These are phyloP conservation scores for Sequoia sempervirens DNA, from an alignment of 75 land plant genomes.

Conservation along the genomic window DNA sequence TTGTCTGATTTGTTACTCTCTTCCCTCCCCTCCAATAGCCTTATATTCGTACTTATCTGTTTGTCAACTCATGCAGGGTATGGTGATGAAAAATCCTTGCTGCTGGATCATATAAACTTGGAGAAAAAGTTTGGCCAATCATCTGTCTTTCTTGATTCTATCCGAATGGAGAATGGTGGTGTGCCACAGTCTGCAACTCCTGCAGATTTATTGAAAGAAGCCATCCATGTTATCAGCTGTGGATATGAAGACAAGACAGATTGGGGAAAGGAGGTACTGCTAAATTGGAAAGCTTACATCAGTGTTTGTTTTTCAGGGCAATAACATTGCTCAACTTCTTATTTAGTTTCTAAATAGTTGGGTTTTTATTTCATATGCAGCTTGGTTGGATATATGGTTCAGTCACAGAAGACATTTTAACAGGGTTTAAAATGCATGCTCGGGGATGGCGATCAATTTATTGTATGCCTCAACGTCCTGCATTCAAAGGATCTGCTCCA, in stretches of 20 bases:
- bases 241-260: conserved; percentile 35
- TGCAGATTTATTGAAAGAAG: conserved; percentile 24
- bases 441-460: conserved; percentile 35
- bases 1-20: background rate
- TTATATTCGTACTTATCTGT: background rate
- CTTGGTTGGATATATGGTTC: conserved; percentile 52
- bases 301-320: background rate
- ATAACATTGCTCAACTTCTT: background rate
- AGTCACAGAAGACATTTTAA: conserved; percentile 25
- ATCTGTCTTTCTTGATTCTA: conserved; percentile 23
- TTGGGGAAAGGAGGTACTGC: conserved; percentile 28
- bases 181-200: conserved; percentile 22
- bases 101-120: conserved; percentile 27
- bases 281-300: background rate
- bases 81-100: conserved; percentile 29
- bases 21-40: background rate
- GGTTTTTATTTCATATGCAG: conserved; percentile 16
- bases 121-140: conserved; percentile 34
- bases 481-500: conserved; percentile 27
- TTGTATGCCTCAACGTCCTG: conserved; percentile 28
- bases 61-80: conserved; percentile 1
- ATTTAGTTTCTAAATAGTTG: background rate
- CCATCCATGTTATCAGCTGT: conserved; percentile 32
- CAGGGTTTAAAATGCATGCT: conserved; percentile 28
- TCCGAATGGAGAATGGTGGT: conserved; percentile 18